These are phyloP conservation scores for Scheffersomyces illinoinensis DNA, from an alignment of 1,139 yeast species.

Conservation along the genomic window DNA sequence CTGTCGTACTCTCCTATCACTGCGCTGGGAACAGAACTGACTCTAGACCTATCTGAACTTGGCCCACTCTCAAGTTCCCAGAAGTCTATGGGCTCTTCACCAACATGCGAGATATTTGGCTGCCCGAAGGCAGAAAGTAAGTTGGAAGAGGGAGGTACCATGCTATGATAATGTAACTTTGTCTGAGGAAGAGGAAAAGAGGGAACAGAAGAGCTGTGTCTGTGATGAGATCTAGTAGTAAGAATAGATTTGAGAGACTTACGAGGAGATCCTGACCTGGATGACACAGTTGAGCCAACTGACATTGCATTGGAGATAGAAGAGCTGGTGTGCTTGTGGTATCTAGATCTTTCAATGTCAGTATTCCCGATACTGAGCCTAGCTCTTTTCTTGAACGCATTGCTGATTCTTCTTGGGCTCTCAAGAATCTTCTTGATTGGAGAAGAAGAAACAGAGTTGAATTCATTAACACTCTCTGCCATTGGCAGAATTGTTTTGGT, in stretches of 20 bases:
- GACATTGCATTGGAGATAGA: constrained; percentile 32
- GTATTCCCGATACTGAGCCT: constrained; percentile 11
- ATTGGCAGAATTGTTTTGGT: not conserved
- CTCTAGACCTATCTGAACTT: constrained; percentile 39
- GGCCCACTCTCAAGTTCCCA: constrained; percentile 44
- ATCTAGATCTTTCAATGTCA: constrained; percentile 13
- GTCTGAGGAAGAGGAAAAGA: constrained; percentile 4
- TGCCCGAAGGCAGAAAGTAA: not conserved
- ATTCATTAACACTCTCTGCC: not conserved
- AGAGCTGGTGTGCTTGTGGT: constrained; percentile 30
- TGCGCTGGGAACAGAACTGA: constrained; percentile 56
- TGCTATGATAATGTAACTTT: not conserved
- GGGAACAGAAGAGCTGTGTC: constrained; percentile 14
- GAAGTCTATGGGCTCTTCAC: constrained; percentile 22
- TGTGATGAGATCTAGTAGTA: constrained; percentile 13
- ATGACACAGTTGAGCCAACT: constrained; percentile 25
- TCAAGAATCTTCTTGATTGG: constrained; percentile 38
- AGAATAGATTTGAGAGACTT: constrained; percentile 28
- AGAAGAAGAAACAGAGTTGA: constrained; percentile 18
- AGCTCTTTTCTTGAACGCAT: constrained; percentile 26
- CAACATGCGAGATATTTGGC: not conserved
- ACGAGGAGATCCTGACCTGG: constrained; percentile 32
- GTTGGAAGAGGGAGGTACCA: not conserved
- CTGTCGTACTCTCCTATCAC: constrained; percentile 65
- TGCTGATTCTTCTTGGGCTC: constrained; percentile 34